phyloP scores from a whole-genome alignment of 192 early-diverging fungal genomes.

The Coemansia sp. region DNA sequence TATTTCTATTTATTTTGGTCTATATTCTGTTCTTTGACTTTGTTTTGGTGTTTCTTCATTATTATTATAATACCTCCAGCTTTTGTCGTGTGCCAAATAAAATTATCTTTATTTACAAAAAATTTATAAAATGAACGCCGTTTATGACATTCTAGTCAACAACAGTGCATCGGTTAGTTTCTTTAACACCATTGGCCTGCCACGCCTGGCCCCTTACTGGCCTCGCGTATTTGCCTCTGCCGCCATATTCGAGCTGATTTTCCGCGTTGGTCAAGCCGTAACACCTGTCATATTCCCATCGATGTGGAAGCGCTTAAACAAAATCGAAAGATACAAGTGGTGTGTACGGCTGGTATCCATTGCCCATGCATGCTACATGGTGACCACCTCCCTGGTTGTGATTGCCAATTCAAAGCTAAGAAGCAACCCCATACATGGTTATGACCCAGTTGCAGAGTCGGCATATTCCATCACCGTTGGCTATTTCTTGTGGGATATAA shows the following conservation, averaged over 20 bases:
- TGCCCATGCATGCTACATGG: conserved; percentile 64
- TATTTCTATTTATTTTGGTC: not conserved
- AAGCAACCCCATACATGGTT: conserved; percentile 65
- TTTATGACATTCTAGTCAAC: conserved; percentile 26
- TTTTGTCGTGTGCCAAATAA: too few species aligned
- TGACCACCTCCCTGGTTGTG: conserved; percentile 59
- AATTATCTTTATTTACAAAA: not conserved
- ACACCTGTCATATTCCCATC: conserved; percentile 59
- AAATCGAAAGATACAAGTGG: conserved; percentile 61
- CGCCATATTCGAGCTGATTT: conserved; percentile 54
- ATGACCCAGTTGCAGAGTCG: conserved; percentile 63
- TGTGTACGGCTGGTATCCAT: conserved; percentile 75
- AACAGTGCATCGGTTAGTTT: conserved; percentile 26
- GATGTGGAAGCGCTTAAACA: conserved; percentile 59
- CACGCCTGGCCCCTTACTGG: conserved; percentile 61
- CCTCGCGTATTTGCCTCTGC: conserved; percentile 53
- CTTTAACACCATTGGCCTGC: conserved; percentile 57
- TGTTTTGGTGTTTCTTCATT: not conserved
- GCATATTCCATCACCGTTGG: conserved; percentile 77
- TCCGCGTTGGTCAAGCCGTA: conserved; percentile 52
- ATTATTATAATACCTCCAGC: not conserved
- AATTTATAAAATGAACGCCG: conserved; percentile 25
- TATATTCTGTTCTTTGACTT: not conserved
- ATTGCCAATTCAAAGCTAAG: conserved; percentile 60
- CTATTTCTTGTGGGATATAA: conserved; percentile 90